Evolutionary conservation across 1,139 yeast genomes (phyloP), one percentile per base, ranked within the genome.

Genomic region (Yamadazyma epiphylla): DNA sequence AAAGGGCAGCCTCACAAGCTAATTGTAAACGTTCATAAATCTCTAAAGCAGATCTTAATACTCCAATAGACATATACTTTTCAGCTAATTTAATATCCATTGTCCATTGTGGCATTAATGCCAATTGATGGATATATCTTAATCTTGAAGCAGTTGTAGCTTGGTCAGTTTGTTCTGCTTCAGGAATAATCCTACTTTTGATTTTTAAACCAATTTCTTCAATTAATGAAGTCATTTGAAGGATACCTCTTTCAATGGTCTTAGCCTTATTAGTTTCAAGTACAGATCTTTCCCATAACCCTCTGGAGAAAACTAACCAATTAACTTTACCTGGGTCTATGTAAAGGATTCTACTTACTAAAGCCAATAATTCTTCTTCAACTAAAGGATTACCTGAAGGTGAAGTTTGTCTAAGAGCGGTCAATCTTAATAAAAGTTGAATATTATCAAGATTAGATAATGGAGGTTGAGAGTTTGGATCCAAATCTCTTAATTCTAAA

Each of bases 181-280:
- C 55, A 4, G 94, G 87, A 27, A 84, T 69, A 31, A 78, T 58
- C 38, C 80, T 69, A 2, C 80, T 60, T 36, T 73, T 68, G 30
- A 85, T 76, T 35, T 79, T 77, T 35, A 81, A 68, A 1, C 94
- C 95, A 25, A 88, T 65, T 52, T 89, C 97, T 50, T 89, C 96
- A 17, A 89, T 91, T 29, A 94, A 65, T 4, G 95, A 80, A 30
- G 91, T 94, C 81, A 94, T 80, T 58, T 94, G 98, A 32, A 91
- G 65, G 10, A 89, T 80, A 31, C 97, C 97, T 55, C 98, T 74
- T 58, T 94, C 98, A 14, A 89, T 80, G 1, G 97, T 89, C 50
- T 85, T 80, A 3, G 95, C 79, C 41, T 80, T 81, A 26, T 70
- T 70, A 0, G 95, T 76, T 54, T 94, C 98, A 25, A 89, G 64